Base-by-base conservation (phyloP, 106 monocot species). In the Gastrodia elata region DNA sequence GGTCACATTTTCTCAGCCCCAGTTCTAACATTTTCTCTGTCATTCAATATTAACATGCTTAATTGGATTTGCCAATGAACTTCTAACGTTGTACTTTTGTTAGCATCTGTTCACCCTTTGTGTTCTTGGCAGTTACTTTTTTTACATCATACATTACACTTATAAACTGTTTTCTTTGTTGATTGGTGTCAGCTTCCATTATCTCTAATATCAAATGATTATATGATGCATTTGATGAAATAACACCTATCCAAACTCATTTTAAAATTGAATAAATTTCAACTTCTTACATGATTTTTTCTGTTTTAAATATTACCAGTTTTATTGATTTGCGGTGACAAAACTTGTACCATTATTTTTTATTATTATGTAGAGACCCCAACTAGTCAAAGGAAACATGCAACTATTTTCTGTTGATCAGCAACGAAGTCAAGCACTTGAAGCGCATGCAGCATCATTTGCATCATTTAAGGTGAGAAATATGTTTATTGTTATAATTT, bases 391-490 rank as follows among this genome's bases (percentile, higher is more conserved):
- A 73, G 96, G 96, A 73, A 97, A 88, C 52, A 90, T 97, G 96
- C 96, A 97, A 72, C 92, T 97, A 28, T 97, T 97, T 82, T 97
- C 96, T 68, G 92, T 97, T 65, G 96, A 97, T 35, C 96, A 97
- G 38, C 96, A 97, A 64, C 90, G 96, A 68, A 97, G 96, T 83
- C 96, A 97, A 67, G 92, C 96, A 67, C 90, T 97, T 78, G 96
- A 97, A 80, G 96, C 96, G 67, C 96, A 97, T 83, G 96, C 96
- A 74, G 92, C 96, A 58, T 87, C 96, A 22, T 97, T 97, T 85
- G 88, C 96, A 48, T 82, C 92, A 48, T 84, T 93, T 68, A 97
- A 90, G 84, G 96, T 87, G 58, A 65, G 73, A 4, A 26, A 1
- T 69, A 4, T 40, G 1, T 39, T 39, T 6, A 40, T n/a, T 34